These are phyloP conservation scores for Gracilaria vermiculophylla DNA, from an alignment of 23 red algal species.

Conservation along the genomic window DNA sequence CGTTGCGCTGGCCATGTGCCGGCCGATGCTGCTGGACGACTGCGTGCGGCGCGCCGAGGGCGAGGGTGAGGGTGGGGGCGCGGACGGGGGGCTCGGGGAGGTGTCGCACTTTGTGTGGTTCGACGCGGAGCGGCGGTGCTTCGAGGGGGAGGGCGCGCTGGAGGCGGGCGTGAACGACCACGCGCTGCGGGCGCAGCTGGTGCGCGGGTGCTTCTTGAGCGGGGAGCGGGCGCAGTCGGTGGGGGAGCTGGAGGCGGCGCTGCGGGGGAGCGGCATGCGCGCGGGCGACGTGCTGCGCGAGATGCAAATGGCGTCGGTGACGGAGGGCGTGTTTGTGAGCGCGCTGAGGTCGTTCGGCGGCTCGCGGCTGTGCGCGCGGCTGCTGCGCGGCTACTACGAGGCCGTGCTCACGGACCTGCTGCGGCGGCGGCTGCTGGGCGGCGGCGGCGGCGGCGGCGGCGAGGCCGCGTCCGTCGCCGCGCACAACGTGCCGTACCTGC, in stretches of 20 bases:
- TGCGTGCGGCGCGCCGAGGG: neutral
- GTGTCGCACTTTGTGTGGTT: constrained; percentile 56
- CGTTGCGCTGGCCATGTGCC: neutral
- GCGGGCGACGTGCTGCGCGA: constrained; percentile 7
- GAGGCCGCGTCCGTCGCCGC: neutral
- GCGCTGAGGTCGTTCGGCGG: constrained; percentile 15
- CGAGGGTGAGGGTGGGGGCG: neutral
- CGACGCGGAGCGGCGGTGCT: neutral
- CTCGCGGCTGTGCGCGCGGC: neutral
- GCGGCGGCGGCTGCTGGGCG: neutral
- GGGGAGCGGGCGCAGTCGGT: neutral
- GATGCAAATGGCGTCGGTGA: neutral
- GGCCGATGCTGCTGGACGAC: constrained; percentile 8
- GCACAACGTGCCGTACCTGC: constrained; percentile 32
- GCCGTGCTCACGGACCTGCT: constrained; percentile 21
- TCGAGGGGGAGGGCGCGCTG: neutral
- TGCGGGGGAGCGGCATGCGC: neutral
- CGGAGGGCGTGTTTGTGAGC: neutral
- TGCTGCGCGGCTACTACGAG: constrained; percentile 25
- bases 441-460: neutral
- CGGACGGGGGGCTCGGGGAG: neutral
- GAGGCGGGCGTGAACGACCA: constrained; percentile 1
- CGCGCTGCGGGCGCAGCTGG: constrained; percentile 3
- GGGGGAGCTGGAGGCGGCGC: constrained; percentile 18
- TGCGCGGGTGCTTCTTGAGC: neutral